phyloP scores from a whole-genome alignment of 148 eudicot species.

The Rhododendron mucronatum region DNA sequence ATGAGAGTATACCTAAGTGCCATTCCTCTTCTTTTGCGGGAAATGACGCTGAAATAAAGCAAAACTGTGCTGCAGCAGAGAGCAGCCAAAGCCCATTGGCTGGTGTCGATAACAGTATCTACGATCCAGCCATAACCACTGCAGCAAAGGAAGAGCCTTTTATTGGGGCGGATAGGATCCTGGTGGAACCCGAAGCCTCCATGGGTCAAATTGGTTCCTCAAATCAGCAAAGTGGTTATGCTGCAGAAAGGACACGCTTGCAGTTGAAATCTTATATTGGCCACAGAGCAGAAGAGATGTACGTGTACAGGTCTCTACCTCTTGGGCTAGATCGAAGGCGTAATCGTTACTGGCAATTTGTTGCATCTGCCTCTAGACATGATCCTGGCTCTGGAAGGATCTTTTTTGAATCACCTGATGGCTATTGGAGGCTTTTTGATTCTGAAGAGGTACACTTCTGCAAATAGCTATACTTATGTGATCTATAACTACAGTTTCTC shows the following conservation, averaged over 20 bases:
- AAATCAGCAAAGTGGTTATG: conserved; percentile 34
- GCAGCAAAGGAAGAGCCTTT: conserved; percentile 29
- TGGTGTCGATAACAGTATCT: conserved; percentile 21
- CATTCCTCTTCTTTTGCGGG: conserved; percentile 24
- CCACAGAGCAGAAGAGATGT: conserved; percentile 52
- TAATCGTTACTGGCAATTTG: conserved; percentile 62
- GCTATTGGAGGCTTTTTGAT: conserved; percentile 51
- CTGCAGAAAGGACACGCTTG: conserved; percentile 44
- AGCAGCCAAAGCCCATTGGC: conserved; percentile 29
- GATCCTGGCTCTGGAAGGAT: conserved; percentile 65
- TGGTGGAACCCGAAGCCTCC: conserved; percentile 19
- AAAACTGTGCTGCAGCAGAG: conserved; percentile 17
- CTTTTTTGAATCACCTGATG: conserved; percentile 49
- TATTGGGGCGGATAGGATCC: conserved; percentile 7
- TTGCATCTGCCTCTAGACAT: conserved; percentile 39
- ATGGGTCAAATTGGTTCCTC: conserved; percentile 21
- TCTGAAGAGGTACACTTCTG: conserved; percentile 36
- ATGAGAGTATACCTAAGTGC: conserved; percentile 31
- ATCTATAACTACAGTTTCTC: neutral
- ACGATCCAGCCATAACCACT: conserved; percentile 14
- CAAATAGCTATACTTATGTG: neutral
- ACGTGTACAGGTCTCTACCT: conserved; percentile 52
- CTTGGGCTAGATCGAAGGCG: conserved; percentile 58
- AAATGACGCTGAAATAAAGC: conserved; percentile 16
- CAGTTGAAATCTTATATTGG: conserved; percentile 52